Conservation (phyloP, 2,329 filamentous ascomycete genomes). For the Niveomyces coronatus region DNA sequence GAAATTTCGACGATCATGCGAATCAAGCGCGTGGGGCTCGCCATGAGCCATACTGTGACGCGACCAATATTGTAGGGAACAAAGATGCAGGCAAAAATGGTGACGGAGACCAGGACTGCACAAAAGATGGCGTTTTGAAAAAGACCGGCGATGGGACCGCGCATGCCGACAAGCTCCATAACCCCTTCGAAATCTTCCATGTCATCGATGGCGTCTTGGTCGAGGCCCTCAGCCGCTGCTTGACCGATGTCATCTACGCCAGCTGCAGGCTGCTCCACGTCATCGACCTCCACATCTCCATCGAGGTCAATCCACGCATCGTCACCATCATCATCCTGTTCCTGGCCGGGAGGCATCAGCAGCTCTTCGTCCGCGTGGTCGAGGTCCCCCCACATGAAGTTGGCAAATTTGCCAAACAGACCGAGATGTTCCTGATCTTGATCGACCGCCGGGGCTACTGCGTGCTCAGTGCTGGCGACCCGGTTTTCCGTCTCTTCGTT, state of each 20-base stretch:
- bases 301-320: conserved; percentile 30
- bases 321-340: conserved; percentile 38
- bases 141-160: conserved; percentile 78
- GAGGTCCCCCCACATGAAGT: conserved; percentile 54
- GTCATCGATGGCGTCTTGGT: conserved; percentile 68
- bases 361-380: conserved; percentile 25
- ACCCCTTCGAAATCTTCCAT: conserved; percentile 94
- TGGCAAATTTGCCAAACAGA: conserved; percentile 27
- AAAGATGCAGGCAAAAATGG: conserved; percentile 77
- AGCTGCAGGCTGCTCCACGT: conserved; percentile 21
- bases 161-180: conserved; percentile 92
- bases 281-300: conserved; percentile 40
- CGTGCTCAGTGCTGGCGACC: conserved; percentile 6
- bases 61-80: conserved; percentile 89
- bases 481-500: too few species aligned
- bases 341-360: conserved; percentile 23
- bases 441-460: conserved; percentile 6
- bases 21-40: conserved; percentile 69
- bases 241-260: conserved; percentile 14
- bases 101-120: conserved; percentile 77
- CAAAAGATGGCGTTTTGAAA: conserved; percentile 96
- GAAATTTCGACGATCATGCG: conserved; percentile 61
- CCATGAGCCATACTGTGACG: conserved; percentile 66
- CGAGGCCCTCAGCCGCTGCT: conserved; percentile 43
- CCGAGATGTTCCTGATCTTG: conserved; percentile 7